Percentiles rank a stretch among this genome's conserved stretches.
Conservation (phyloP, 208 protist genomes). For the Acanthamoeba castellanii region DNA sequence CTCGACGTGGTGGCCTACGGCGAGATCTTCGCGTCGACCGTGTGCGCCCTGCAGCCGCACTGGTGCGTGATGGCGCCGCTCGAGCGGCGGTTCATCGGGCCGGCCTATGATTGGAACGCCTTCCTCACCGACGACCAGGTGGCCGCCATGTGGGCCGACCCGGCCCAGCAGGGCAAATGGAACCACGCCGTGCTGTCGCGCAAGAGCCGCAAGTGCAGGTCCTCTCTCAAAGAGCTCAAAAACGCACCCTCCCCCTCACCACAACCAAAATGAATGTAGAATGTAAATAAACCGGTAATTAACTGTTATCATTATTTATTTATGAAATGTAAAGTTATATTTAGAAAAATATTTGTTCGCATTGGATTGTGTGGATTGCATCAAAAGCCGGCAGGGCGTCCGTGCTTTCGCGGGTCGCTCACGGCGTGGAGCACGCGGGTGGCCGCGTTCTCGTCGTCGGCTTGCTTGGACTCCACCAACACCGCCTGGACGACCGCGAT, state of each 20-base stretch:
- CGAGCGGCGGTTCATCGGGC: not conserved
- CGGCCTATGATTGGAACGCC: too few relatives aligned
- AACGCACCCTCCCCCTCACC: too few relatives aligned
- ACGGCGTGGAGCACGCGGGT: conserved; percentile 29
- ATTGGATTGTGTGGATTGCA: too few relatives aligned
- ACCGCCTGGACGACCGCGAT: conserved; percentile 2
- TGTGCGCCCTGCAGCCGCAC: not conserved
- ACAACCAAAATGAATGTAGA: too few relatives aligned
- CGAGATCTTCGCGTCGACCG: not conserved
- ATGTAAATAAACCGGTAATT: too few relatives aligned
- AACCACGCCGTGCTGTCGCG: not conserved
- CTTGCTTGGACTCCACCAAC: not conserved
- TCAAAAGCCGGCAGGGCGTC: conserved; percentile 8
- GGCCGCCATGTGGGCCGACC: not conserved
- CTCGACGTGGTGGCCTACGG: not conserved
- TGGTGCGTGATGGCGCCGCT: not conserved
- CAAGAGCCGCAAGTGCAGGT: not conserved
- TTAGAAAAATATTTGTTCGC: not conserved
- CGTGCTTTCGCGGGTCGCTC: conserved; percentile 43
- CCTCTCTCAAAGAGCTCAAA: too few relatives aligned
- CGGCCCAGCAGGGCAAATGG: not conserved
- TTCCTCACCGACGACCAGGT: not conserved
- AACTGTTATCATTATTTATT: too few relatives aligned
- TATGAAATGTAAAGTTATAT: too few relatives aligned
- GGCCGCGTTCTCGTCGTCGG: not conserved